Evolutionary conservation across 257 asterid species (phyloP), one percentile per base, ranked within the genome.

Genomic region (Nicotiana tomentosiformis): DNA sequence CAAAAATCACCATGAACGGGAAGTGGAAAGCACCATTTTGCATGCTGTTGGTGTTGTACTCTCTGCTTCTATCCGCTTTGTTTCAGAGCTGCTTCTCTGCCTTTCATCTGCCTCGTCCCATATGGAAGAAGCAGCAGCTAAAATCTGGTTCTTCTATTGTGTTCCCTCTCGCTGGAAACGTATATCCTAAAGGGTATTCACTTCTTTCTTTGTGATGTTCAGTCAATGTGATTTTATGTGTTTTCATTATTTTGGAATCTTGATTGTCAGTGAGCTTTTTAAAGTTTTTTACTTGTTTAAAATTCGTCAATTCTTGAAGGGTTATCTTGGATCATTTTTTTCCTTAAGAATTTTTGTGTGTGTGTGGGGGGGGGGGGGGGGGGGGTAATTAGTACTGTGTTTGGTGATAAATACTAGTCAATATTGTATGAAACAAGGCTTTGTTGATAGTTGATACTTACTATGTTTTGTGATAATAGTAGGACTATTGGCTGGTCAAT

Each of bases 121-220:
- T 7, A 7, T 15, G 64, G 80, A 76, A 51, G 46, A 76, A 12
- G 11, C 26, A 58, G 10, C 53, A 2, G 17, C 53, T 16, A 26
- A 76, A 76, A 51, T 86, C 53, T 78, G 85, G 83, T 29, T 92
- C 98, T 83, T 92, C 99, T 74, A 89, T 93, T 80, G 55, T 93
- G 76, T 91, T 95, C 80, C 98, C 98, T 17, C 87, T 95, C 65
- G 62, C 91, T 51, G 98, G 99, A 77, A 92, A 93, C 82, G 98
- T 93, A 83, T 95, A 93, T 91, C 99, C 99, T 4, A 76, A 86
- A 67, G 99, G 99, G 99, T 95, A 72, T 29, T 86, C 5, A 32
- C 68, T 82, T 33, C 6, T 17, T 68, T 70, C 3, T 58, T 5
- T 64, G 4, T 72, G 35, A 32, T 32, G 3, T 32, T 32, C 33